A percentile compares a stretch with the other conserved stretches of the same genome.
These are phyloP conservation scores for Trematosphaeria pertusa DNA, from an alignment of 2,329 filamentous ascomycete genomes.

Conservation along the genomic window DNA sequence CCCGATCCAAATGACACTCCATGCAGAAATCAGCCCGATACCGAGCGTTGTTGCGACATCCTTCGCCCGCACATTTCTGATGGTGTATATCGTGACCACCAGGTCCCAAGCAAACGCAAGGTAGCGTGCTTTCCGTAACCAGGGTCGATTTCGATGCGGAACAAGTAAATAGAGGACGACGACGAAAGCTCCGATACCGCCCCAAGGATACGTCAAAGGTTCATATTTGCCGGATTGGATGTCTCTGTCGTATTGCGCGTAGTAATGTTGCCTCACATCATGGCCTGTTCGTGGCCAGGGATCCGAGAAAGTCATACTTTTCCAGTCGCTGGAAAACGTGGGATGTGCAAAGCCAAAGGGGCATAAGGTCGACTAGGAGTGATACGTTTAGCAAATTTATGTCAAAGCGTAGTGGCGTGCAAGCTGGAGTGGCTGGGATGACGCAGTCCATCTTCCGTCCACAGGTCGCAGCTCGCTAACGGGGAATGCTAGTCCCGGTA, in stretches of 20 bases:
- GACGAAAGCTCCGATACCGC: conserved; percentile 45
- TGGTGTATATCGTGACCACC: conserved; percentile 50
- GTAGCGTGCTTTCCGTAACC: conserved; percentile 52
- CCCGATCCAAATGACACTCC: conserved; percentile 61
- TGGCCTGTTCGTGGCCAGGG: conserved; percentile 43
- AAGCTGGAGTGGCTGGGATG: too few relatives aligned
- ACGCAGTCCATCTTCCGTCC: conserved; percentile 34
- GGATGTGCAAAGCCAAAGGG: too few relatives aligned
- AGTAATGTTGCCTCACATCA: conserved; percentile 45
- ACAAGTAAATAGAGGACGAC: conserved; percentile 60
- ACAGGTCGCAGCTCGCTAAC: conserved; percentile 5
- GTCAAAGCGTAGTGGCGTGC: too few relatives aligned
- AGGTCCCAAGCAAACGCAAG: conserved; percentile 55
- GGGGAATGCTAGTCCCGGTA: too few relatives aligned
- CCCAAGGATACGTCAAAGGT: conserved; percentile 55
- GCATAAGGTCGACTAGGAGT: too few relatives aligned
- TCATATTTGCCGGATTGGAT: conserved; percentile 49
- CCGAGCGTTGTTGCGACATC: conserved; percentile 61
- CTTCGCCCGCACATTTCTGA: conserved; percentile 48
- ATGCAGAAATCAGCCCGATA: conserved; percentile 61
- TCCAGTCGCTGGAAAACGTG: too few relatives aligned
- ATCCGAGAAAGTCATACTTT: conserved; percentile 20
- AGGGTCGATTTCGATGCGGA: conserved; percentile 52
- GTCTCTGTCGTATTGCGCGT: conserved; percentile 48
- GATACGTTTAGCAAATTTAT: too few relatives aligned